A percentile compares a stretch with the other conserved stretches of the same genome.
phyloP scores from a whole-genome alignment of 2,329 filamentous ascomycete species.

The Calycina herbarum region DNA sequence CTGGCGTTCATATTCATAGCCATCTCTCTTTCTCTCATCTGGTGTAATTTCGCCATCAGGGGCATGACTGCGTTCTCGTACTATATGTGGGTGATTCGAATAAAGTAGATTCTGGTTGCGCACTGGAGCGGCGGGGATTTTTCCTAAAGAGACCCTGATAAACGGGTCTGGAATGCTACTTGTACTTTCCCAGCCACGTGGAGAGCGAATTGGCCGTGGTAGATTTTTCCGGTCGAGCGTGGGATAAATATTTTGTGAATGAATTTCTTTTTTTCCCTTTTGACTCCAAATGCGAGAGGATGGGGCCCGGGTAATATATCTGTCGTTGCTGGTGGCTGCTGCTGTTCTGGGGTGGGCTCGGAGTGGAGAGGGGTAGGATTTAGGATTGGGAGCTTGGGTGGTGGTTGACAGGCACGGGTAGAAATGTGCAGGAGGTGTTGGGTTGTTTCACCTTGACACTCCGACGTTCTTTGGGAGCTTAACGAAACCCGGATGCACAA shows the following conservation, averaged over 20 bases:
- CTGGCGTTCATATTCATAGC: slow-evolving; percentile 8
- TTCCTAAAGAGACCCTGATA: background rate
- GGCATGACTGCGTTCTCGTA: slow-evolving; percentile 8
- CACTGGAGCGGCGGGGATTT: background rate
- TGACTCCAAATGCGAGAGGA: background rate
- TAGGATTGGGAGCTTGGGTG: background rate
- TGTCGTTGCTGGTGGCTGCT: background rate
- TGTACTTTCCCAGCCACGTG: slow-evolving; percentile 1
- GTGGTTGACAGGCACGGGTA: background rate
- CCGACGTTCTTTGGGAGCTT: slow-evolving; percentile 1
- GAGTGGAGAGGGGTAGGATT: background rate
- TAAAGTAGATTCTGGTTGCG: background rate
- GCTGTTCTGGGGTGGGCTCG: background rate
- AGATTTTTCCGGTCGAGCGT: slow-evolving; percentile 4
- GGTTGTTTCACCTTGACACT: slow-evolving; percentile 4
- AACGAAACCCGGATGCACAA: background rate
- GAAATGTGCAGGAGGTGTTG: background rate
- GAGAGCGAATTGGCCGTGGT: background rate
- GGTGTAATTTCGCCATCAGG: slow-evolving; percentile 15
- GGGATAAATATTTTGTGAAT: background rate
- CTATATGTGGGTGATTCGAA: slow-evolving; percentile 2
- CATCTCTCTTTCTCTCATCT: slow-evolving; percentile 4
- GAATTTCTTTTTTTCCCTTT: slow-evolving; percentile 1
- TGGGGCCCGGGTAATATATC: slow-evolving; percentile 5
- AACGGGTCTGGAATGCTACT: background rate